Evolutionary conservation across 164 flowering plant species (phyloP).

Genomic region (Dillenia suffruticosa): DNA sequence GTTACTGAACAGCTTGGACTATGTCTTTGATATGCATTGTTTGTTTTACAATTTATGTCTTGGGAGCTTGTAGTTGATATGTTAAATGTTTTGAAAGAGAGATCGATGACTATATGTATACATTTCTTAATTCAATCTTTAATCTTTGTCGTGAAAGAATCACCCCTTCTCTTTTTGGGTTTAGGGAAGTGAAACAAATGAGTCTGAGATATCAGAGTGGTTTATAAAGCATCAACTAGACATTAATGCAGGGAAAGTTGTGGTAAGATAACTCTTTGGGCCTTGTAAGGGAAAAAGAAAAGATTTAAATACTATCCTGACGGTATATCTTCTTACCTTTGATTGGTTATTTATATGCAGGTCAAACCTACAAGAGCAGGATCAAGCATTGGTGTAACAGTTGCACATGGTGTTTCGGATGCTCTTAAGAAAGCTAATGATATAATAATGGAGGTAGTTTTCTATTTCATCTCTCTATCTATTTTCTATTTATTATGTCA

Average conservation of each 20-base stretch:
- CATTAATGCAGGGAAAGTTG: slow-evolving; percentile 64
- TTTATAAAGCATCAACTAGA: slow-evolving; percentile 63
- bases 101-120: too few species aligned
- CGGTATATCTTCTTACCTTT: not conserved
- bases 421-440: slow-evolving; percentile 56
- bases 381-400: slow-evolving; percentile 87
- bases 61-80: too few species aligned
- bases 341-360: slow-evolving; percentile 25
- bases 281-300: not conserved
- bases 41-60: too few species aligned
- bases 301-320: not conserved
- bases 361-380: slow-evolving; percentile 90
- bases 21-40: too few species aligned
- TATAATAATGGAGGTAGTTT: slow-evolving; percentile 57
- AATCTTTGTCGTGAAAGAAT: too few species aligned
- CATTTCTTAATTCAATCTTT: too few species aligned
- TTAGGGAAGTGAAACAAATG: slow-evolving; percentile 43
- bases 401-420: slow-evolving; percentile 83
- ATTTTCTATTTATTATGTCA: too few species aligned
- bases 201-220: slow-evolving; percentile 56
- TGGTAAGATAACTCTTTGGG: slow-evolving; percentile 42
- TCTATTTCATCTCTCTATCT: not conserved
- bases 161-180: not conserved
- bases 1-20: too few species aligned
- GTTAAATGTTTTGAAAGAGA: too few species aligned